These are phyloP conservation scores for Physaria fendleri DNA, from an alignment of 345 rosid genomes.

Conservation along the genomic window DNA sequence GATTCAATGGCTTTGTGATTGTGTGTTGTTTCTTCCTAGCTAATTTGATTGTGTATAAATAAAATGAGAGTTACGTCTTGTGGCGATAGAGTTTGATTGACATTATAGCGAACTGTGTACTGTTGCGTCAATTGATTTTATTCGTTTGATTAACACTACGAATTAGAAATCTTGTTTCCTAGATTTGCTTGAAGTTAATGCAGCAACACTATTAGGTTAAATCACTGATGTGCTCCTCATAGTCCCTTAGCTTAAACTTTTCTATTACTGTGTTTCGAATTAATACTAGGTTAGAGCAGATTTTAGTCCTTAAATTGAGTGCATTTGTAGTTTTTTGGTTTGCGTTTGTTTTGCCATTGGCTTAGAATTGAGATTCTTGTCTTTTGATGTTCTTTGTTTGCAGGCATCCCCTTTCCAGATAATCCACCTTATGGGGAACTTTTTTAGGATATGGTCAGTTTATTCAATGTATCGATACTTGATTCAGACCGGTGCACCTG, in stretches of 20 bases:
- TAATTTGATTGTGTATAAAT: slow-evolving; percentile 1
- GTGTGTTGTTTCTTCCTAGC: neutral
- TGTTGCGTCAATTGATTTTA: neutral
- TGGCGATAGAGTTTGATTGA: neutral
- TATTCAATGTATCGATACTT: slow-evolving; percentile 79
- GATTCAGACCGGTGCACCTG: slow-evolving; percentile 75
- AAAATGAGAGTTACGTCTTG: neutral
- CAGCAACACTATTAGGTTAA: neutral
- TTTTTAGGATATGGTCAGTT: slow-evolving; percentile 93
- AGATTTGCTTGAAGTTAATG: too few relatives aligned
- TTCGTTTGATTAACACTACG: neutral
- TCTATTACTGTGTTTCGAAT: neutral
- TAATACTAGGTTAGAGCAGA: neutral
- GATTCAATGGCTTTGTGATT: neutral
- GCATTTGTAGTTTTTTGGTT: neutral
- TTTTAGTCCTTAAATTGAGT: neutral
- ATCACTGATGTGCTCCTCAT: neutral
- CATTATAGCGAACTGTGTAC: neutral
- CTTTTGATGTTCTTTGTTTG: neutral
- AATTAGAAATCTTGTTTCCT: neutral
- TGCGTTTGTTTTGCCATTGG: neutral
- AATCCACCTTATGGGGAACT: slow-evolving; percentile 66
- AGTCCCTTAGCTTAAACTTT: neutral
- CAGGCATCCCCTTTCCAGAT: slow-evolving; percentile 89
- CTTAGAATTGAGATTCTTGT: neutral